Base-by-base conservation (phyloP, 78 protist genomes). In the Cavenderia fasciculata region DNA sequence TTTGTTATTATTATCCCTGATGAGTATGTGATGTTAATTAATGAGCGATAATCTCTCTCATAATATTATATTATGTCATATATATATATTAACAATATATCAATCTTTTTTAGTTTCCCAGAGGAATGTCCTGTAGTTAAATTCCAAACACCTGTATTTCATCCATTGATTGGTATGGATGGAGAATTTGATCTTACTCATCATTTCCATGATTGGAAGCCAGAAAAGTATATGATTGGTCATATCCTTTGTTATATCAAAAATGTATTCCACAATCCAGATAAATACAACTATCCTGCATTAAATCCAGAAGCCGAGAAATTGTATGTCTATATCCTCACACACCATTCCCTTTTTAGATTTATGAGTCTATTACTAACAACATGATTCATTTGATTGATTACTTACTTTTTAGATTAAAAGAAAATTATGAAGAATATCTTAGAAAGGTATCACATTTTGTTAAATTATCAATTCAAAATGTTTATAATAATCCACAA, bases 121-220 rank as follows among this genome's bases (percentile, higher is more conserved):
- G 47, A 79, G 0, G 21, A 54, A 44, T 66, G 75, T 14, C 88
- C 88, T 66, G n/a, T 76, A 29, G 62, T 79, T 54, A 79, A 79
- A 54, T 79, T 79, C 41, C 36, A 49, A 54, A 79, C 88, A 36
- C 66, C 66, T 40, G 59, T 79, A 0, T 79, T 66, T 46, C 88
- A 79, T 46, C 88, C 88, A 23, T 54, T 79, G 25, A 54, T 79
- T 21, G 73, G 88, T 18, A 44, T 46, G 71, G 88, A 79, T 5
- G 88, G 88, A 18, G 88, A 63, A n/a, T 51, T 79, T 56, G 88
- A 79, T 36, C 41, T 79, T 29, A 29, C 59, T 41, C 88, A 79
- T 79, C 88, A 79, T 51, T 79, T 79, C 68, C 65, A 52, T 5
- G 88, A 79, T 66, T 79, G 88, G 88, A 44, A 61, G 38, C 31